Percentiles rank a stretch among this genome's conserved stretches.
Conservation (phyloP, 768 basidiomycete genomes). For the Boletales sp. region DNA sequence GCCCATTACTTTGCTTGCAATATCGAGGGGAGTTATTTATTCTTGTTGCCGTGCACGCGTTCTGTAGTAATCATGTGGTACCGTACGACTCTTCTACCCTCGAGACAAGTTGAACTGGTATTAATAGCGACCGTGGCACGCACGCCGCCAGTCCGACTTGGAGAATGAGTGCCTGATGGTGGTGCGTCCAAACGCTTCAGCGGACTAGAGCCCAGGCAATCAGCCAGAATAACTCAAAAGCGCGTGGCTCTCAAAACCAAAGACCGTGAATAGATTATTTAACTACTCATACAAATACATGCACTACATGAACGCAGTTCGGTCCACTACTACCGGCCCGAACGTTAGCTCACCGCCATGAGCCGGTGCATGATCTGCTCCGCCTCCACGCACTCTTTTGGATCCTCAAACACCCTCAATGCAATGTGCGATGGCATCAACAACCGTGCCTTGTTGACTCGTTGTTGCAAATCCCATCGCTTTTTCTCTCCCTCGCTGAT, state of each 20-base stretch:
- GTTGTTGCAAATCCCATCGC: conserved; percentile 54
- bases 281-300: not conserved
- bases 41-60: too few species aligned
- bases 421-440: conserved; percentile 54
- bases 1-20: too few species aligned
- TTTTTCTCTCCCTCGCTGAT: conserved; percentile 54
- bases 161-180: too few species aligned
- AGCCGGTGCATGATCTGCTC: conserved; percentile 35
- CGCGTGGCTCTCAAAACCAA: not conserved
- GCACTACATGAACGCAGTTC: not conserved
- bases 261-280: not conserved
- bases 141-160: too few species aligned
- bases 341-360: not conserved
- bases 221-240: not conserved
- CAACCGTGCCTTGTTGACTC: conserved; percentile 60
- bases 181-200: too few species aligned
- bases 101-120: too few species aligned
- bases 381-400: conserved; percentile 67
- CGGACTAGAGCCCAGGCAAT: not conserved
- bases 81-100: too few species aligned
- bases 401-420: conserved; percentile 64
- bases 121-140: too few species aligned
- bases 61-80: too few species aligned
- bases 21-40: too few species aligned
- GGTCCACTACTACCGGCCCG: too few species aligned